phyloP scores from a whole-genome alignment of 169 alveolate genomes.

The Perkinsus chesapeaki region DNA sequence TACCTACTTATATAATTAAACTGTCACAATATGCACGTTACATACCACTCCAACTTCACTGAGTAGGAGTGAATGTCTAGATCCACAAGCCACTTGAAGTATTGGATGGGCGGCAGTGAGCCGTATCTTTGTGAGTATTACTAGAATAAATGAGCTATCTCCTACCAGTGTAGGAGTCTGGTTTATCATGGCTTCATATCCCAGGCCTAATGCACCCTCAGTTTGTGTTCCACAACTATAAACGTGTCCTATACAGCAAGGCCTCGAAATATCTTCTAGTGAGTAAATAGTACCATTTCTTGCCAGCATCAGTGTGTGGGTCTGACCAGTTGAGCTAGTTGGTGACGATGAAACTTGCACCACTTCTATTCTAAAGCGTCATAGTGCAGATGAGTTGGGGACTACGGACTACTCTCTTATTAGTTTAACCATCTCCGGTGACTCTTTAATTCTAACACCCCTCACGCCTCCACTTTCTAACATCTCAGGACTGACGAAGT shows the following conservation, averaged over 20 bases:
- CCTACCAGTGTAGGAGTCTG: not conserved
- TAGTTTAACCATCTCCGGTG: not conserved
- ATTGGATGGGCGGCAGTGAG: not conserved
- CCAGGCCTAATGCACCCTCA: not conserved
- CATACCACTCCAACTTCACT: not conserved
- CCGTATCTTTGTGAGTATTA: not conserved
- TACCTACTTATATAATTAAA: not conserved
- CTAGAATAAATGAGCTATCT: no score
- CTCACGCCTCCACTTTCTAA: not conserved
- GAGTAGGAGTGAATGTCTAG: not conserved
- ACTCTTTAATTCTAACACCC: not conserved
- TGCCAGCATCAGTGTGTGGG: not conserved
- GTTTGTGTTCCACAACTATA: not conserved
- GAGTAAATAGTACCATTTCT: not conserved
- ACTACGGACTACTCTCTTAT: not conserved
- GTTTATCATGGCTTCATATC: not conserved
- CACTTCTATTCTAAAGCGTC: not conserved
- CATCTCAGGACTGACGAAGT: not conserved
- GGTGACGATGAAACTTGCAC: not conserved
- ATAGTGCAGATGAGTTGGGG: no score
- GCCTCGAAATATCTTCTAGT: not conserved
- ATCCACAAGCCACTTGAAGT: not conserved
- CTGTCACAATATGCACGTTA: not conserved
- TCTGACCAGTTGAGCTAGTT: not conserved
- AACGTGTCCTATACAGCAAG: not conserved